Evolutionary conservation across 116 monocot species (phyloP).

Genomic region (Posidonia oceanica): DNA sequence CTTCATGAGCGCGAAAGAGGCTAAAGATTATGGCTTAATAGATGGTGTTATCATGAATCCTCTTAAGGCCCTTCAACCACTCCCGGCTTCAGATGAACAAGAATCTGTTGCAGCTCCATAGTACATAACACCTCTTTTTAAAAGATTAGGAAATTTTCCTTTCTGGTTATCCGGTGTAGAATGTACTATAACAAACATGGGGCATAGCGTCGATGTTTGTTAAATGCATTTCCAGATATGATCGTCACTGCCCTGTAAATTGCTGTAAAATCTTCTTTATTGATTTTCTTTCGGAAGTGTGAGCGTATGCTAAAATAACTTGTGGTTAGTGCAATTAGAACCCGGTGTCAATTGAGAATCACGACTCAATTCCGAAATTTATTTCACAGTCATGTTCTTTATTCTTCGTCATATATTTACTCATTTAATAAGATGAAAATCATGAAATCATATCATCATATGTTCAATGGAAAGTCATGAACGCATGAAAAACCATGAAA

Average conservation of each 20-base stretch:
- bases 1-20: conserved; percentile 99
- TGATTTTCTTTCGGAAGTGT: background rate
- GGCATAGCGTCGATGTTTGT: background rate
- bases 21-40: conserved; percentile 92
- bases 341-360: background rate
- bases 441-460: background rate
- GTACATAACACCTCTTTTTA: background rate
- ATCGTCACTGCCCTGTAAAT: background rate
- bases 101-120: background rate
- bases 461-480: too few species aligned
- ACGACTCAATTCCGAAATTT: background rate
- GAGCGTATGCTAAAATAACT: background rate
- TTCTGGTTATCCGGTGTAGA: background rate
- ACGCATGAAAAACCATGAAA: too few species aligned
- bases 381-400: background rate
- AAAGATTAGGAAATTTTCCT: background rate
- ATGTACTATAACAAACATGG: background rate
- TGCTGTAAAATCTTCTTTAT: background rate
- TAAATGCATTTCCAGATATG: background rate
- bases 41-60: conserved; percentile 93
- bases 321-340: background rate
- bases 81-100: conserved; percentile 28
- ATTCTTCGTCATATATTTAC: too few species aligned
- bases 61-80: conserved; percentile 66
- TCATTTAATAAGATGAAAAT: background rate